Evolutionary conservation across 2,329 filamentous ascomycete genomes (phyloP), one percentile per base, ranked within the genome.

Genomic region (Beauveria pseudobassiana): DNA sequence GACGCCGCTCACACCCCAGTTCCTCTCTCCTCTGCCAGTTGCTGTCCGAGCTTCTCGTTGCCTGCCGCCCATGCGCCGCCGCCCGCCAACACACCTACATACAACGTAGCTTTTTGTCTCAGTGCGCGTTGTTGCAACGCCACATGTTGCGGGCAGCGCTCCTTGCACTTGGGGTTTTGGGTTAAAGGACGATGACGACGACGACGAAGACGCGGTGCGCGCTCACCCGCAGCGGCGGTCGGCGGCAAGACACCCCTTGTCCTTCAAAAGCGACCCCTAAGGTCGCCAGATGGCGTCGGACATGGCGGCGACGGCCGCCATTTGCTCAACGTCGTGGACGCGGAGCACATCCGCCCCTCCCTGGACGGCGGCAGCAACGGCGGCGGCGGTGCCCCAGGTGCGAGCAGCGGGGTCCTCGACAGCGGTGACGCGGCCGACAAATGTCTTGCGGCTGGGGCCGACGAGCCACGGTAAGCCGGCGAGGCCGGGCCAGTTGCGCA

Each of bases 301-400:
- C 87, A 98, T 93, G 71, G 83, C 88, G 1, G 86, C 86, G 38
- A 96, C 92, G 74, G 91, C 83, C 46, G 76, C 80, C 93, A 98
- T 98, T 78, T 95, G 90, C 61, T 79, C 76, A 16, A 93, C 89
- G 77, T 98, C 93, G 76, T 99, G 95, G 48, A 99, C 92, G 57
- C 95, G 82, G 51, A 98, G 87, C 63, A 99, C 86, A 77, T 98
- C 93, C 26, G 93, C 93, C 3, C 95, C 95, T 7, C 91, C 91
- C 64, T 88, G 85, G 34, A 99, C 82, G 51, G 92, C 91, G 7
- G 92, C 91, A 3, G 90, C 88, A 9, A 98, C 89, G 0, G 92
- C 90, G 12, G 90, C 91, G 12, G 92, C 93, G 3, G 95, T 98
- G 12, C 95, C 95, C 86, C 87, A 95, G 9, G 82, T 80, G 64